Evolutionary conservation across 108 stramenopile genomes (phyloP), one percentile per base, ranked within the genome.

Genomic region (Pelagomonas calceolata): DNA sequence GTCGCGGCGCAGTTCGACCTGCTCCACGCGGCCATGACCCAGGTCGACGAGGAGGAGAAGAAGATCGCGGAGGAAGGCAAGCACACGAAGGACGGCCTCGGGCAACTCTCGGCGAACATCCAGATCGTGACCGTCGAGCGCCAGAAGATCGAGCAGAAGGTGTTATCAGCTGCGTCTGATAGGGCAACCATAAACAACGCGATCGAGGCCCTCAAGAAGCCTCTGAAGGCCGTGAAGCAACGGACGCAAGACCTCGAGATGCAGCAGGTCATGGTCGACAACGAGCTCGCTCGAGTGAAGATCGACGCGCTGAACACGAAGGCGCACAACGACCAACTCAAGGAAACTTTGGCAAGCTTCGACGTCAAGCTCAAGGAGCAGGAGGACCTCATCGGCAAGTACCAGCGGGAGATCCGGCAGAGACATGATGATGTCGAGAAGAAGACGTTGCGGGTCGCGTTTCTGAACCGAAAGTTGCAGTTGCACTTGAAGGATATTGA

Each of bases 401-500:
- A 89, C 65, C 84, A 91, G 84, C 66, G 76, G 34, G 89, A 90
- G 73, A 89, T 90, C 69, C 78, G 86, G 4, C 90, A 89, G 79
- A 77, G 88, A n/a, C 81, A 87, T 65, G 88, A 92, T 70, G 88
- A 91, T 43, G 86, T 90, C 26, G 91, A 91, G 70, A 90, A 90
- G 75, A 91, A 91, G 81, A 88, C 86, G 68, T 85, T 76, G 63
- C 75, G 81, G 15, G 86, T 91, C 34, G 90, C 88, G 45, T 70
- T 82, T 35, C 75, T 91, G 39, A 92, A 92, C 73, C 77, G 87
- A 33, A 88, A 90, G 73, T 91, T 87, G 71, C 87, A 90, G 73
- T 81, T 85, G 68, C 86, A 89, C 77, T 39, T 81, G 60, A 86
- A 88, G 44, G 65, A 67, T 9, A 75, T 73, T 39, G 86, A 83